Evolutionary conservation across 139 green algal genomes (phyloP), one percentile per base, ranked within the genome.

Genomic region (Chlorella ohadii): DNA sequence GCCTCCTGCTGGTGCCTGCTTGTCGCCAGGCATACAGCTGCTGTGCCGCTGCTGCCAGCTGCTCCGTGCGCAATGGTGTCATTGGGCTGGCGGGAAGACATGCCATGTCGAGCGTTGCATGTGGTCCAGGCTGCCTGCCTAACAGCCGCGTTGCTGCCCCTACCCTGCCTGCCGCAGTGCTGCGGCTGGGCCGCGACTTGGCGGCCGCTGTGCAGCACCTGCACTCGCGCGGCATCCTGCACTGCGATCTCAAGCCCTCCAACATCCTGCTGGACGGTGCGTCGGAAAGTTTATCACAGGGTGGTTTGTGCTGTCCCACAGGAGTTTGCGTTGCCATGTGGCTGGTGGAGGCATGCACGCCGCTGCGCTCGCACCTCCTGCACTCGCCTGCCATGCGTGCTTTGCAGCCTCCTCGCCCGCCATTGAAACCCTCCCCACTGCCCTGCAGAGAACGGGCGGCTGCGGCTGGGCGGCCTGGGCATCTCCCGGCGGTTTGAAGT

Each of bases 381-480:
- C n/a, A n/a, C n/a, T n/a, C n/a, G n/a, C n/a, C n/a, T n/a, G n/a
- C n/a, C n/a, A n/a, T n/a, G n/a, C n/a, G n/a, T n/a, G n/a, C n/a
- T n/a, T n/a, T n/a, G n/a, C n/a, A n/a, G n/a, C n/a, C n/a, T n/a
- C n/a, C n/a, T n/a, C n/a, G n/a, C n/a, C n/a, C n/a, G n/a, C n/a
- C n/a, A n/a, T n/a, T n/a, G n/a, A n/a, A n/a, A n/a, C n/a, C n/a
- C n/a, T n/a, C n/a, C n/a, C n/a, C n/a, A n/a, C n/a, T n/a, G n/a
- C 7, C 44, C 1, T 72, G 57, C 76, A 82, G 95, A 98, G 89
- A 97, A 98, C 78, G 97, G 97, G 0, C 83, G 90, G 7, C 85
- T 98, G 55, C 98, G 98, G 91, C 91, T 99, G 44, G 94, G 95
- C n/a, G 97, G 97, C 0, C 98, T 99, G 86, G 96, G 97, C 13